A percentile compares a stretch with the other conserved stretches of the same genome.
These are phyloP conservation scores for Phenoliferia sp. DNA, from an alignment of 1,284 basidiomycete genomes.

Conservation along the genomic window DNA sequence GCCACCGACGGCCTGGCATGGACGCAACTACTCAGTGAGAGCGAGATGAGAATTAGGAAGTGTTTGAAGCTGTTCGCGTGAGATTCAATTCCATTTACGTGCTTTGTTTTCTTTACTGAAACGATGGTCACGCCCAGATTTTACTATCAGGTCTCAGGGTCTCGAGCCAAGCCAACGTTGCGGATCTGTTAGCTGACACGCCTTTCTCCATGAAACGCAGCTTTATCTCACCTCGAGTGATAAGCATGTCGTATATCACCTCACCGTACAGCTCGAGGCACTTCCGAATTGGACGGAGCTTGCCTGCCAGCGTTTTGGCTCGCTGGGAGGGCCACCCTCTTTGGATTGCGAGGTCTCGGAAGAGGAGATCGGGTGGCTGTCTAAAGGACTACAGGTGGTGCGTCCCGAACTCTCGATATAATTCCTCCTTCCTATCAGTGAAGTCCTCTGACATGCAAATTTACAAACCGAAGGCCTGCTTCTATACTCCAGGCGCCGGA, in stretches of 20 bases:
- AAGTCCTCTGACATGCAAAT: background rate
- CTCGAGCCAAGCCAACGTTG: background rate
- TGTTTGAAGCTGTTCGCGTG: constrained; percentile 25
- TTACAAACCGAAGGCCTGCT: background rate
- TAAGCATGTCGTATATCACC: constrained; percentile 28
- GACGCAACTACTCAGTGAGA: background rate
- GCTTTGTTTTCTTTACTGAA: no score
- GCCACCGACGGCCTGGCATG: background rate
- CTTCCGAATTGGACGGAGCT: constrained; percentile 19
- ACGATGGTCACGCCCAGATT: background rate
- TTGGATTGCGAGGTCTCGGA: constrained; percentile 21
- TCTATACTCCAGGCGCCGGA: background rate
- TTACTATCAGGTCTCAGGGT: background rate
- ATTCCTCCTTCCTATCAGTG: background rate
- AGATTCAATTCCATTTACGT: background rate
- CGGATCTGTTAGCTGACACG: background rate
- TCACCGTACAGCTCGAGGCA: constrained; percentile 15
- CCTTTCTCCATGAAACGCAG: constrained; percentile 2
- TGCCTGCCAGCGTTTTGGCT: constrained; percentile 10
- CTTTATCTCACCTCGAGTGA: constrained; percentile 22
- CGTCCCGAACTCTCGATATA: background rate
- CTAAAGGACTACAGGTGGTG: no score
- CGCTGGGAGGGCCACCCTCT: constrained; percentile 11
- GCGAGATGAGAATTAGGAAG: constrained; percentile 20
- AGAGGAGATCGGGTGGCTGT: constrained; percentile 28